Evolutionary conservation across 2,329 filamentous ascomycete genomes (phyloP).

Genomic region (Penicillium nordicum): DNA sequence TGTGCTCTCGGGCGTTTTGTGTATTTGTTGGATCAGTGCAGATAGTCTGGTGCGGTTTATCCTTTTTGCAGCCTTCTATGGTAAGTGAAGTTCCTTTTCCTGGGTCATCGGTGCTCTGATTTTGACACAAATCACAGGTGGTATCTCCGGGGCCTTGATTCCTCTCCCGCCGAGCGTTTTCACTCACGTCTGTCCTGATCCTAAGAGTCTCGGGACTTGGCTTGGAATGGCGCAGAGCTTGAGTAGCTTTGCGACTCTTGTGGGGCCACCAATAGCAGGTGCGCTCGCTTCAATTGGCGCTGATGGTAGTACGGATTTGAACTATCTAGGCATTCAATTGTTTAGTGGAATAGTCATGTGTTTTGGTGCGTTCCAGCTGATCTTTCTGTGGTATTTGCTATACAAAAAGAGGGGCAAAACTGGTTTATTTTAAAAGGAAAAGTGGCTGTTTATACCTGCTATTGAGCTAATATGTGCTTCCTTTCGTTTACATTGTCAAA

Average conservation of each 20-base stretch:
- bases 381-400: slow-evolving; percentile 19
- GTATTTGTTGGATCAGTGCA: slow-evolving; percentile 57
- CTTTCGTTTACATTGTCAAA: neutral
- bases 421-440: slow-evolving; percentile 13
- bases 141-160: slow-evolving; percentile 60
- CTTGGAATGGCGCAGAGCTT: slow-evolving; percentile 52
- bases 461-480: neutral
- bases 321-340: slow-evolving; percentile 46
- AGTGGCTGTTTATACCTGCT: neutral
- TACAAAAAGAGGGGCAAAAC: slow-evolving; percentile 17
- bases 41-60: slow-evolving; percentile 49
- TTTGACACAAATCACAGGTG: slow-evolving; percentile 30
- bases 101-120: neutral
- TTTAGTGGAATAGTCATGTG: slow-evolving; percentile 44
- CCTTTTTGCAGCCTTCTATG: slow-evolving; percentile 59
- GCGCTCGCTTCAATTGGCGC: slow-evolving; percentile 41
- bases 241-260: slow-evolving; percentile 47
- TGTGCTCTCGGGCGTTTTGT: slow-evolving; percentile 36
- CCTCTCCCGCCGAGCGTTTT: slow-evolving; percentile 60
- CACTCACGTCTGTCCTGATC: slow-evolving; percentile 48
- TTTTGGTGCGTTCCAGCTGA: slow-evolving; percentile 36
- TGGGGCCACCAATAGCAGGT: slow-evolving; percentile 50
- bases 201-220: slow-evolving; percentile 45
- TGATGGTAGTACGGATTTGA: slow-evolving; percentile 22
- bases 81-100: neutral